These are phyloP conservation scores for Beauveria varroae DNA, from an alignment of 2,329 filamentous ascomycete genomes.

Conservation along the genomic window DNA sequence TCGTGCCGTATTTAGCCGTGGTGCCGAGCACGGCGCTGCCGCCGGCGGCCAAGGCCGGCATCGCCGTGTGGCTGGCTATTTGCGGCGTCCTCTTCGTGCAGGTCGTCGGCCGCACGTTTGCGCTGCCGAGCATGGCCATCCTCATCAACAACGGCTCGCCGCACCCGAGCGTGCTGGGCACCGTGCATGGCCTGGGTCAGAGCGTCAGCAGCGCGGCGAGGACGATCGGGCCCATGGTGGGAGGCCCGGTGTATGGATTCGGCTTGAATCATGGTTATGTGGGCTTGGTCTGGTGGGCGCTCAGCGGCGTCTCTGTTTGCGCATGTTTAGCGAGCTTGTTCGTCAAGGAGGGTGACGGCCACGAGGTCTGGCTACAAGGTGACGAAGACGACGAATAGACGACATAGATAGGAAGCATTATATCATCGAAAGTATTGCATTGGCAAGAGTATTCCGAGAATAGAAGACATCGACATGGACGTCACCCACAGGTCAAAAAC, in stretches of 20 bases:
- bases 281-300: constrained; percentile 51
- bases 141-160: constrained; percentile 42
- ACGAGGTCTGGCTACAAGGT: constrained; percentile 57
- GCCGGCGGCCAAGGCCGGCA: constrained; percentile 45
- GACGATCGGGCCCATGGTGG: constrained; percentile 52
- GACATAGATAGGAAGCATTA: background rate
- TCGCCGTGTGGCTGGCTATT: constrained; percentile 58
- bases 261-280: constrained; percentile 50
- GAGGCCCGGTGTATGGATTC: constrained; percentile 53
- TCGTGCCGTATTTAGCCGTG: constrained; percentile 64
- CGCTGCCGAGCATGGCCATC: constrained; percentile 38
- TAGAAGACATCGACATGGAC: background rate
- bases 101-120: constrained; percentile 60
- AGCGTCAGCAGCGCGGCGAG: constrained; percentile 50
- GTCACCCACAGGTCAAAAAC: background rate
- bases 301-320: constrained; percentile 41
- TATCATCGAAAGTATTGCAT: background rate
- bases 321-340: constrained; percentile 45
- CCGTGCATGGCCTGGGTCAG: constrained; percentile 46
- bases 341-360: constrained; percentile 54
- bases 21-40: constrained; percentile 48
- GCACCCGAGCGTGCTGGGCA: constrained; percentile 39
- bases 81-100: constrained; percentile 55
- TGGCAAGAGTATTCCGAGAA: background rate
- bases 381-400: constrained; percentile 38